phyloP scores from a whole-genome alignment of 2,329 filamentous ascomycete genomes.

The Dactylellina drechsleri region DNA sequence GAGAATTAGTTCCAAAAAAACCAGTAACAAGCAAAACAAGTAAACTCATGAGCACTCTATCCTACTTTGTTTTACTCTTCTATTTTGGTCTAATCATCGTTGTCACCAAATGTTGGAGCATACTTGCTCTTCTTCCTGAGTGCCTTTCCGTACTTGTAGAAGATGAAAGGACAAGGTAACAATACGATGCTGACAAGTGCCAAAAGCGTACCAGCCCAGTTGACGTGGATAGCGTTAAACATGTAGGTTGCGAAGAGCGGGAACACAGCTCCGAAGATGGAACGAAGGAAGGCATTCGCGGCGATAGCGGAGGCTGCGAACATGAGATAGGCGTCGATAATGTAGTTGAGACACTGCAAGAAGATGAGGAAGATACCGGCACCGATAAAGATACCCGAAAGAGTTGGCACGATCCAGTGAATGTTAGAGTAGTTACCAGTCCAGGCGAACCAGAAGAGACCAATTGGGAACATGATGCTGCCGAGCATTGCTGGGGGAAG shows the following conservation, averaged over 20 bases:
- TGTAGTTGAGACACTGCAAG: constrained; percentile 64
- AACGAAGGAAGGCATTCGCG: constrained; percentile 82
- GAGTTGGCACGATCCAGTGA: constrained; percentile 63
- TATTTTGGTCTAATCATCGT: constrained; percentile 16
- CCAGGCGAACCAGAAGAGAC: constrained; percentile 68
- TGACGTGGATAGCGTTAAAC: constrained; percentile 61
- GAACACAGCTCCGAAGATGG: constrained; percentile 79
- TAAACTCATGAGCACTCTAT: not conserved
- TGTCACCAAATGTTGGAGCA: constrained; percentile 50
- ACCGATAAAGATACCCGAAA: constrained; percentile 63
- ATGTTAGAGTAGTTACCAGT: constrained; percentile 63
- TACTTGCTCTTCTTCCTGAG: constrained; percentile 69
- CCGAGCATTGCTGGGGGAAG: constrained; percentile 69
- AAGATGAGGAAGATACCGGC: constrained; percentile 64
- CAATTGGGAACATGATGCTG: constrained; percentile 64
- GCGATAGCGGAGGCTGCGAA: constrained; percentile 75
- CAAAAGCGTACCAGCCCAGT: constrained; percentile 57
- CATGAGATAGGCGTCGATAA: constrained; percentile 64
- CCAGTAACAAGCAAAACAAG: not conserved
- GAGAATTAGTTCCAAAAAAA: not conserved
- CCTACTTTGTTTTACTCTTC: not conserved
- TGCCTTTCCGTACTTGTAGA: constrained; percentile 70
- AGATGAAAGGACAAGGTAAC: constrained; percentile 72
- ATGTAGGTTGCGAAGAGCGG: constrained; percentile 79
- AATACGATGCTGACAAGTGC: constrained; percentile 68